These are phyloP conservation scores for Coemansia sp. DNA, from an alignment of 192 early-diverging fungal species.

Conservation along the genomic window DNA sequence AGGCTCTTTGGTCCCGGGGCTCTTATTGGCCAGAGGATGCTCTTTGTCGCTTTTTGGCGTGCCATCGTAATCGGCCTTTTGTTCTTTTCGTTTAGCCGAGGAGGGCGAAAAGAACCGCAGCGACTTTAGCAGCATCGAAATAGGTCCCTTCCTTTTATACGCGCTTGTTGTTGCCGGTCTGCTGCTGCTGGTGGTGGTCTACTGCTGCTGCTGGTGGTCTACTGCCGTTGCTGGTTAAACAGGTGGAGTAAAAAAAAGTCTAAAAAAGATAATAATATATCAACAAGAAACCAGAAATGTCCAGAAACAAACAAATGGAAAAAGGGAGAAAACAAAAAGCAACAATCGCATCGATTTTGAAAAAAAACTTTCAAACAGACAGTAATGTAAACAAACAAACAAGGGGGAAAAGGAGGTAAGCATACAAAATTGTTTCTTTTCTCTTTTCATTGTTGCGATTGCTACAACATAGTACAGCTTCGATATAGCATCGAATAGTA, in stretches of 20 bases:
- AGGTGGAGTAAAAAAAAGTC: not conserved
- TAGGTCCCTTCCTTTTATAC: not conserved
- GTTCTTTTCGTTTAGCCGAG: constrained; percentile 1
- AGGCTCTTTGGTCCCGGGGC: not conserved
- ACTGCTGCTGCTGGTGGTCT: not conserved
- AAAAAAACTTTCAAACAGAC: not conserved
- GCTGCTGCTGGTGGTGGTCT: no score
- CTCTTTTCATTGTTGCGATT: no score
- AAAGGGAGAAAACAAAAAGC: no score
- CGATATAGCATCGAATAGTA: not conserved
- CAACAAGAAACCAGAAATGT: not conserved
- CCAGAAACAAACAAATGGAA: not conserved
- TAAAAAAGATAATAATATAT: constrained; percentile 3
- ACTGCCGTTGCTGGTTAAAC: not conserved
- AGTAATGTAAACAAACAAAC: not conserved
- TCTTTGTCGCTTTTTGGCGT: not conserved
- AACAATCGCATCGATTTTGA: not conserved
- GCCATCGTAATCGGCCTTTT: not conserved
- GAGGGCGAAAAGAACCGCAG: not conserved
- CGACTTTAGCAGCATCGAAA: constrained; percentile 5
- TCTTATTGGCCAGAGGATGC: not conserved
- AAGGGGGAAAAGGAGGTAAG: no score
- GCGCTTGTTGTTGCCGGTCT: no score
- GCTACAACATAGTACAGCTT: no score
- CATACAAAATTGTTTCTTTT: not conserved